Evolutionary conservation across 148 eudicot genomes (phyloP).

Genomic region (Agrostemma githago): DNA sequence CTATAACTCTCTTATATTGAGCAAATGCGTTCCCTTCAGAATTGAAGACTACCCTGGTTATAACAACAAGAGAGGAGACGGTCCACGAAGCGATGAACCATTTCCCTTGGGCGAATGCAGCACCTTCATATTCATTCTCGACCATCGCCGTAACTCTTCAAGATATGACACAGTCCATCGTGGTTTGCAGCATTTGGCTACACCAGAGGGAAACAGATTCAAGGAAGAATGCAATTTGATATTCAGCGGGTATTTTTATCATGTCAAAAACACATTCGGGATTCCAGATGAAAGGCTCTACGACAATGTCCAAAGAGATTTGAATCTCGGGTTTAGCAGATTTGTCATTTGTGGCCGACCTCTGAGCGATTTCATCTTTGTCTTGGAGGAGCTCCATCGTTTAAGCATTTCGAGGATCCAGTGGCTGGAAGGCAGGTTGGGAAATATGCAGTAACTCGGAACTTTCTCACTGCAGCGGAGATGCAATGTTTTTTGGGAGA

Average conservation of each 20-base stretch:
- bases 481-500: not conserved
- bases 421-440: constrained; percentile 23
- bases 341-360: constrained; percentile 27
- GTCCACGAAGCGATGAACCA: constrained; percentile 38
- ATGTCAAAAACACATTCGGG: constrained; percentile 27
- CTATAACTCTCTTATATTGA: constrained; percentile 22
- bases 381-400: constrained; percentile 36
- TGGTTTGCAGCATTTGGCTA: not conserved
- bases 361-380: constrained; percentile 17
- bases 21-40: constrained; percentile 32
- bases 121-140: constrained; percentile 45
- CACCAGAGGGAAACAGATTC: not conserved
- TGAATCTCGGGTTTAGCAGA: constrained; percentile 28
- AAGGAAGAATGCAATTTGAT: constrained; percentile 26
- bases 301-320: constrained; percentile 17
- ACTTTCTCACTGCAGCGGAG: not conserved
- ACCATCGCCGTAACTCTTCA: not conserved
- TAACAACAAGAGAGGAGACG: constrained; percentile 55
- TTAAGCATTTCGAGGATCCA: constrained; percentile 22
- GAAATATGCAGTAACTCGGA: not conserved
- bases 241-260: constrained; percentile 31
- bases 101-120: constrained; percentile 48
- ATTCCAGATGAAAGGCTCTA: constrained; percentile 19
- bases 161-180: not conserved
- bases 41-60: constrained; percentile 60